phyloP scores from a whole-genome alignment of 1,284 basidiomycete genomes.

The Coriolopsis trogii region DNA sequence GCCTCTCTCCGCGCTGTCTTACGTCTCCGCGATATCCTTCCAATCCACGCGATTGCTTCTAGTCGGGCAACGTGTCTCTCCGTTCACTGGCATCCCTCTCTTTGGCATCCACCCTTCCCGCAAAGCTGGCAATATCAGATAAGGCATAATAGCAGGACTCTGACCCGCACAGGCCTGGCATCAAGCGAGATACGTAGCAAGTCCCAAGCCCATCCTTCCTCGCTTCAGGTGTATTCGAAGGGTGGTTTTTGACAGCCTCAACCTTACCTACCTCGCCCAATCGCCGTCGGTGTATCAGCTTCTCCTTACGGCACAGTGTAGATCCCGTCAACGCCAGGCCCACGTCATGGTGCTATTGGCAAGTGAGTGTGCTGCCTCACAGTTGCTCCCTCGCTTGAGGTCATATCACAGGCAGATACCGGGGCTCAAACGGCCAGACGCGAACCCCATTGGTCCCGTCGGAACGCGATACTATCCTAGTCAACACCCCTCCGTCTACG shows the following conservation, averaged over 20 bases:
- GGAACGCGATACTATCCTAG: constrained; percentile 12
- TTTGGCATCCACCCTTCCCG: not conserved
- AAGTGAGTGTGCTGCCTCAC: constrained; percentile 12
- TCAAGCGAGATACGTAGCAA: no score
- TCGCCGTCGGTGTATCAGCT: not conserved
- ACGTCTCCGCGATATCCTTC: constrained; percentile 7
- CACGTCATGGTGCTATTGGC: constrained; percentile 18
- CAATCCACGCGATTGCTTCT: not conserved
- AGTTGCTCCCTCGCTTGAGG: constrained; percentile 6
- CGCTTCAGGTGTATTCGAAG: no score
- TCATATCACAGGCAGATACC: constrained; percentile 10
- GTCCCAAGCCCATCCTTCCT: no score
- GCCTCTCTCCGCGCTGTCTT: not conserved
- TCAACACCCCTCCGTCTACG: not conserved
- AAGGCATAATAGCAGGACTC: no score
- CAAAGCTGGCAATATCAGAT: no score
- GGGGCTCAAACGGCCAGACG: constrained; percentile 2
- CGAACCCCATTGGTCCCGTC: constrained; percentile 11
- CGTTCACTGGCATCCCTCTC: not conserved
- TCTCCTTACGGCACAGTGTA: constrained; percentile 8
- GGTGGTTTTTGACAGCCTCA: constrained; percentile 2
- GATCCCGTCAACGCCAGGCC: not conserved
- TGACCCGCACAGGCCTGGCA: no score
- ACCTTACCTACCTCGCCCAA: no score
- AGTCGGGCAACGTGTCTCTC: constrained; percentile 6